phyloP scores from a whole-genome alignment of 352 stramenopile species.

The Phytophthora pistaciae region DNA sequence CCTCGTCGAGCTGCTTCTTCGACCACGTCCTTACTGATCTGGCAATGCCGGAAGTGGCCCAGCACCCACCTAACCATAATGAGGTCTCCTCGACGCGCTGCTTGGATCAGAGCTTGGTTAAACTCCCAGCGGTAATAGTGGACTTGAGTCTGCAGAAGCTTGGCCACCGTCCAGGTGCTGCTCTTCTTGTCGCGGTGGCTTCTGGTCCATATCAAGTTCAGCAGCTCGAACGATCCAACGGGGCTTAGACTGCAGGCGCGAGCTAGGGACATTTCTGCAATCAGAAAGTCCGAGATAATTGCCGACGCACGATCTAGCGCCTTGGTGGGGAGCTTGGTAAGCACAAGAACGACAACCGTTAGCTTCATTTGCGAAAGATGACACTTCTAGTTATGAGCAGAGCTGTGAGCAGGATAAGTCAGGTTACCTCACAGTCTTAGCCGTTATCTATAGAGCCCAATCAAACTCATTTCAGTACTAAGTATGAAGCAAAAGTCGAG shows the following conservation, averaged over 20 bases:
- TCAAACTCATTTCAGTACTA: no score
- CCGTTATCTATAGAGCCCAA: neutral
- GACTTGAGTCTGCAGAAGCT: slow-evolving; percentile 5
- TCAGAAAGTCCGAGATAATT: slow-evolving; percentile 17
- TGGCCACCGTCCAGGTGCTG: neutral
- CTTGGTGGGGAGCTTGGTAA: neutral
- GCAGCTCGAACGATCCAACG: neutral
- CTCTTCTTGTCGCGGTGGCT: neutral
- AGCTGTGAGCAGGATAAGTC: neutral
- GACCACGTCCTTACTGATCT: slow-evolving; percentile 88
- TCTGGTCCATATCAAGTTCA: slow-evolving; percentile 16
- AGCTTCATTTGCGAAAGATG: slow-evolving; percentile 4
- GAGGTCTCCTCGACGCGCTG: slow-evolving; percentile 5
- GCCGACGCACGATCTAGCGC: neutral
- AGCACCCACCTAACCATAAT: slow-evolving; percentile 11
- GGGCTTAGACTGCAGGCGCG: slow-evolving; percentile 4
- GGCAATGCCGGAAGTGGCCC: slow-evolving; percentile 31
- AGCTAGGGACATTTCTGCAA: slow-evolving; percentile 3
- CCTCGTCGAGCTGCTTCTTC: neutral
- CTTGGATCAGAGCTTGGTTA: neutral
- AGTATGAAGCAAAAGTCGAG: neutral
- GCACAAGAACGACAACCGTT: neutral
- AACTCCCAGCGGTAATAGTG: slow-evolving; percentile 10
- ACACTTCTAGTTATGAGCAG: neutral
- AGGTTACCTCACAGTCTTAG: neutral